Conservation (phyloP, 73 alveolate species). For the Durusdinium trenchii region DNA sequence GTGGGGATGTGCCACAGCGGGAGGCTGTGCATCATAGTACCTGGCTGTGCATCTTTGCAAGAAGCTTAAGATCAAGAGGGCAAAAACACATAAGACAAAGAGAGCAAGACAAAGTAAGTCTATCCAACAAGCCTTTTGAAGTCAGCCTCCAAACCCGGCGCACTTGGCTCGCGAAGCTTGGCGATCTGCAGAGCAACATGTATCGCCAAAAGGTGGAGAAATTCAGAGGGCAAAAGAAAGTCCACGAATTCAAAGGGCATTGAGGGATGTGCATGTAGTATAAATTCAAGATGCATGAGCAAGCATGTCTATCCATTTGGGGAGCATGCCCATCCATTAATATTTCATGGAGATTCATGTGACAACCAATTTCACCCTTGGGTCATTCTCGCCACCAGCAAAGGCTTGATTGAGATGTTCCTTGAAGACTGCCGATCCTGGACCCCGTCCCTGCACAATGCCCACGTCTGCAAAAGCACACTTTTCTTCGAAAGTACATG, state of each 20-base stretch:
- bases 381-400: too few species aligned
- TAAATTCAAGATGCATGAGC: too few species aligned
- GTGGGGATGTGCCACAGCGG: not conserved
- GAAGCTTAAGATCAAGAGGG: not conserved
- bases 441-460: too few species aligned
- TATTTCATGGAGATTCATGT: too few species aligned
- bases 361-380: too few species aligned
- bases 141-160: not conserved
- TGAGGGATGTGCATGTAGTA: not conserved
- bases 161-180: slow-evolving; percentile 1
- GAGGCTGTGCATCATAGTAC: not conserved
- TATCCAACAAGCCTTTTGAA: not conserved
- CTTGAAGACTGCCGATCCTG: too few species aligned
- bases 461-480: too few species aligned
- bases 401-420: too few species aligned
- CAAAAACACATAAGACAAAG: not conserved
- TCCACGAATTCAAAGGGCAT: not conserved
- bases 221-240: not conserved
- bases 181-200: not conserved
- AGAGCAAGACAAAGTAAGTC: not conserved
- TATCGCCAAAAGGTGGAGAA: not conserved
- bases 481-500: too few species aligned
- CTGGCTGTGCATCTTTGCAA: not conserved
- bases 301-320: not conserved
- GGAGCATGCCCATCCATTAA: too few species aligned